Evolutionary conservation across 257 asterid species (phyloP), one percentile per base, ranked within the genome.

Genomic region (Penstemon barbatus): DNA sequence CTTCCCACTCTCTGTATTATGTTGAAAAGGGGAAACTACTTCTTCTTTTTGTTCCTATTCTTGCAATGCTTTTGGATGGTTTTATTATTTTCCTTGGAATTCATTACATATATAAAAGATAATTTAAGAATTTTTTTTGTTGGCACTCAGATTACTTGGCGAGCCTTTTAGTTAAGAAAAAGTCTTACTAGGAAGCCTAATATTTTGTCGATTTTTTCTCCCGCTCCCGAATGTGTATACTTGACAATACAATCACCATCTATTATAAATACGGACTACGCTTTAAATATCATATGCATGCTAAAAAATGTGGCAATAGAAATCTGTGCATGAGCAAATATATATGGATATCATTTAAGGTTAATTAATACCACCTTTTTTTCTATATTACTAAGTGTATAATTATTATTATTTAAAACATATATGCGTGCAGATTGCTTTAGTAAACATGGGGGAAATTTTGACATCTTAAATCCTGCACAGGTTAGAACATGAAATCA

Each of bases 401-500:
- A 9, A 41, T 52, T 61, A 49, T 44, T 13, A 41, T 52, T 61
- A 49, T 38, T 13, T 41, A 36, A 13, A 44, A 39, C 49, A 13
- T 69, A 15, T 33, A 5, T 49, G 4, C 18, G 6, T 56, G 66
- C 51, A 63, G 40, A 63, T 38, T 69, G 37, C 44, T 37, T 42
- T 42, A 37, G 13, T 37, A 40, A 13, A 60, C 43, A 8, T 7
- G 63, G 60, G 53, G 57, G 63, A 5, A 57, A 61, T 39, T 36
- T 5, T 69, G 66, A 74, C 68, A 61, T 44, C 60, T 74, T 11
- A 19, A 45, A 55, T 52, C 68, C 4, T 65, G 45, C 70, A 42
- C 87, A 87, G 91, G 80, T 65, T 78, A 74, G 68, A 78, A 68
- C 73, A 90, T 85, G 91, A 89, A 80, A 74, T 64, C 77, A 15